Conservation (phyloP, 805 yeast genomes). For the Brettanomyces nanus region DNA sequence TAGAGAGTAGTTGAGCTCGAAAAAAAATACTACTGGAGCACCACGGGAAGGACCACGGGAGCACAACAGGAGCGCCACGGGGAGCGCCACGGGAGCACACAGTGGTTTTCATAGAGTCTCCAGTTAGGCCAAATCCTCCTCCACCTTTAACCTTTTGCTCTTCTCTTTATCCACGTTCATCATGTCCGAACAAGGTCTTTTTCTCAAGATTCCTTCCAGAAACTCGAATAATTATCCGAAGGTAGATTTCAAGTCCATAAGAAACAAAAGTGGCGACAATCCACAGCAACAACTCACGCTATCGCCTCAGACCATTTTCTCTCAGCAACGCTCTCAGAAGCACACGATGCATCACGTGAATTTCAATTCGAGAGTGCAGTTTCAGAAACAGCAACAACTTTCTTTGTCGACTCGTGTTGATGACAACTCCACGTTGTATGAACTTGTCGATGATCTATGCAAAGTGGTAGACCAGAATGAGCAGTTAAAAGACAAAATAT, state of each 20-base stretch:
- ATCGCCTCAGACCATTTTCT: not conserved
- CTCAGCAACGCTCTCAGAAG: not conserved
- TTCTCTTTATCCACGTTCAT: not conserved
- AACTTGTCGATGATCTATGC: conserved; percentile 17
- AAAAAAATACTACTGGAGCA: no score
- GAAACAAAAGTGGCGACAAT: not conserved
- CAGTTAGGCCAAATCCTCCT: not conserved
- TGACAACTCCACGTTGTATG: conserved; percentile 8
- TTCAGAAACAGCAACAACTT: conserved; percentile 4
- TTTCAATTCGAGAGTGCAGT: conserved; percentile 1
- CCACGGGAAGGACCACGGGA: no score
- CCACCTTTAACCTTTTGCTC: not conserved
- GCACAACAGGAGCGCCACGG: no score
- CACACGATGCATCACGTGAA: not conserved
- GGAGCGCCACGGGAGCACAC: no score
- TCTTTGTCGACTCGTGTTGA: conserved; percentile 2
- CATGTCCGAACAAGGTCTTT: not conserved
- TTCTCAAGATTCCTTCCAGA: conserved; percentile 1
- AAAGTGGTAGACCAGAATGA: conserved; percentile 14
- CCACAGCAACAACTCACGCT: not conserved
- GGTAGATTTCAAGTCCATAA: conserved; percentile 1
- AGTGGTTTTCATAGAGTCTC: no score
- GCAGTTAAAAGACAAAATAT: conserved; percentile 18
- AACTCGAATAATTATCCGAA: conserved; percentile 2
- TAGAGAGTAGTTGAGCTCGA: no score